Conservation (phyloP, 108 stramenopile species). For the Asterionellopsis glacialis region DNA sequence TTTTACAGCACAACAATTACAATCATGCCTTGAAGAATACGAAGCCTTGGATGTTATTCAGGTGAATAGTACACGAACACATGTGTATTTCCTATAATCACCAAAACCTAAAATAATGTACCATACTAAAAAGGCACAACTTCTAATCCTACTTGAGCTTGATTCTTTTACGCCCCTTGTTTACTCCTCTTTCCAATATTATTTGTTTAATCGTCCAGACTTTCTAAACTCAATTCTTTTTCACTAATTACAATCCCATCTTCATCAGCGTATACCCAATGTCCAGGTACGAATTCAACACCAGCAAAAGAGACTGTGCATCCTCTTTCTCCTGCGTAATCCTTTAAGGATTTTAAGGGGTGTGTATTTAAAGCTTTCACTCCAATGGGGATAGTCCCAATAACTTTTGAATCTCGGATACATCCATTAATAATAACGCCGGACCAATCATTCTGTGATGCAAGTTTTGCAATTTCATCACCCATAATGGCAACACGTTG, state of each 20-base stretch:
- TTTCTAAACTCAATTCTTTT: constrained; percentile 5
- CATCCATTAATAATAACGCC: constrained; percentile 69
- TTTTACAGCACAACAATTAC: constrained; percentile 80
- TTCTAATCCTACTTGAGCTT: too few species aligned
- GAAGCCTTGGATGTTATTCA: constrained; percentile 71
- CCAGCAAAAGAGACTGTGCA: constrained; percentile 36
- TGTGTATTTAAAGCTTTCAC: constrained; percentile 63
- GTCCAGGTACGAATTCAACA: constrained; percentile 44
- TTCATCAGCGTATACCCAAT: constrained; percentile 45
- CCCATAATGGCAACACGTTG: constrained; percentile 60
- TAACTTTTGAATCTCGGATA: constrained; percentile 68
- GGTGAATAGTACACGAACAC: constrained; percentile 63
- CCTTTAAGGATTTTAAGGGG: constrained; percentile 61
- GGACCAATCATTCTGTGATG: constrained; percentile 47
- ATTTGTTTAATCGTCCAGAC: too few species aligned
- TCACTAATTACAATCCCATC: constrained; percentile 12
- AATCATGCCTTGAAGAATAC: constrained; percentile 83
- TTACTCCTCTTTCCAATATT: too few species aligned
- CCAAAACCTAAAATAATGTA: too few species aligned
- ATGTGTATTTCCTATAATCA: constrained; percentile 48
- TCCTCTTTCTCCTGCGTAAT: constrained; percentile 28
- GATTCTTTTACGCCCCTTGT: too few species aligned
- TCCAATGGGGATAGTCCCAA: constrained; percentile 44
- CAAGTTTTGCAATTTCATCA: constrained; percentile 54
- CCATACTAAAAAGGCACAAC: too few species aligned